Percentiles rank a stretch among this genome's conserved stretches.
Conservation (phyloP, 2,329 filamentous ascomycete genomes). For the Macroventuria anomochaeta region DNA sequence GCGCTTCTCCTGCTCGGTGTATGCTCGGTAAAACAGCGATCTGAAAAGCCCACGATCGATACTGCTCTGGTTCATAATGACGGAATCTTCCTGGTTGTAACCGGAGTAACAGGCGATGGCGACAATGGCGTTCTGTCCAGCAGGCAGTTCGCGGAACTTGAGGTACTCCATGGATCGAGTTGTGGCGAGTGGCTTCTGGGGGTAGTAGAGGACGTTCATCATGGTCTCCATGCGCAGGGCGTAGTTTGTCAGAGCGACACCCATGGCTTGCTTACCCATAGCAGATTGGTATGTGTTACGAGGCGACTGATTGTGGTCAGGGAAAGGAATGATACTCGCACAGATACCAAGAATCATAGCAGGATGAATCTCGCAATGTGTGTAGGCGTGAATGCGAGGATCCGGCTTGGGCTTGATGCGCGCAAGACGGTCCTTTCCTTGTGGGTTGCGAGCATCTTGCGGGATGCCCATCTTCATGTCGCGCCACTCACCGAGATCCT, state of each 20-base stretch:
- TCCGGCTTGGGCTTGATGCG: slow-evolving; percentile 89
- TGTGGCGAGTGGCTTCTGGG: slow-evolving; percentile 94
- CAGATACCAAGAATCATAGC: slow-evolving; percentile 99
- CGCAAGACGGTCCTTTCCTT: slow-evolving; percentile 78
- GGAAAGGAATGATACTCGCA: slow-evolving; percentile 99
- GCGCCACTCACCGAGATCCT: slow-evolving; percentile 76
- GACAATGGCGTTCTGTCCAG: slow-evolving; percentile 97
- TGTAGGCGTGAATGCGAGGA: slow-evolving; percentile 87
- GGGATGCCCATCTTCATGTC: slow-evolving; percentile 53
- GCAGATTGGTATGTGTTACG: slow-evolving; percentile 99
- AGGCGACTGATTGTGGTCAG: slow-evolving; percentile 98
- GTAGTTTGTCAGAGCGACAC: slow-evolving; percentile 97
- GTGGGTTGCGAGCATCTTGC: slow-evolving; percentile 52
- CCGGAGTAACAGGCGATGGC: slow-evolving; percentile 97
- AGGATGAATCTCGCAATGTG: slow-evolving; percentile 98
- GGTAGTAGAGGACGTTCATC: slow-evolving; percentile 99
- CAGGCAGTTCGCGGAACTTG: slow-evolving; percentile 95
- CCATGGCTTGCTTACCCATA: slow-evolving; percentile 99
- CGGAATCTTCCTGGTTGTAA: slow-evolving; percentile 99
- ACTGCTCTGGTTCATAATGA: slow-evolving; percentile 99
- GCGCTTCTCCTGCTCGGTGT: slow-evolving; percentile 96
- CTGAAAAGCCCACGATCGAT: slow-evolving; percentile 97
- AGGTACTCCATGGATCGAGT: slow-evolving; percentile 98
- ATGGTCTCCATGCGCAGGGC: slow-evolving; percentile 98
- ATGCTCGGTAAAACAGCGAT: slow-evolving; percentile 96